These are phyloP conservation scores for Simmondsia chinensis DNA, from an alignment of 148 eudicot genomes.

Conservation along the genomic window DNA sequence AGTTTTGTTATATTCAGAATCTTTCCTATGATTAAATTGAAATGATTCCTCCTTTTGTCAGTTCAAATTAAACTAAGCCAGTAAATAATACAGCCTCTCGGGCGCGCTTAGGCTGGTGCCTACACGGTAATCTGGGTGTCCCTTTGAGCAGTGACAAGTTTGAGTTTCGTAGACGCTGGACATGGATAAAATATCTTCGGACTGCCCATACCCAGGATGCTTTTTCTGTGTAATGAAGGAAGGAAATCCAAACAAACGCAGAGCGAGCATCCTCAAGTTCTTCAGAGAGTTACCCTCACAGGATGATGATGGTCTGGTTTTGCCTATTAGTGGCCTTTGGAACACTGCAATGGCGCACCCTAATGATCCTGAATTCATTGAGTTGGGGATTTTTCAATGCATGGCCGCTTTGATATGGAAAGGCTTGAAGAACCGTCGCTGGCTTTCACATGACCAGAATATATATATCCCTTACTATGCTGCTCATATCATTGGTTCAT, in stretches of 20 bases:
- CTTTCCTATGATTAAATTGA: too few relatives aligned
- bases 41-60: too few relatives aligned
- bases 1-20: too few relatives aligned
- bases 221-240: slow-evolving; percentile 98
- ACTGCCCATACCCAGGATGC: slow-evolving; percentile 93
- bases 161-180: slow-evolving; percentile 1
- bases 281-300: slow-evolving; percentile 96
- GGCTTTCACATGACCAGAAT: slow-evolving; percentile 96
- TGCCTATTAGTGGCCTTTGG: slow-evolving; percentile 98
- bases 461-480: slow-evolving; percentile 95
- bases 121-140: too few relatives aligned
- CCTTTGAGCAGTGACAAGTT: too few relatives aligned
- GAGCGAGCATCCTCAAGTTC: slow-evolving; percentile 75
- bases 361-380: slow-evolving; percentile 95
- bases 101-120: too few relatives aligned
- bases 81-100: too few relatives aligned
- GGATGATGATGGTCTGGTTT: slow-evolving; percentile 96
- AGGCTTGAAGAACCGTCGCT: slow-evolving; percentile 84
- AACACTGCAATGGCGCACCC: slow-evolving; percentile 99
- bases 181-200: slow-evolving; percentile 71
- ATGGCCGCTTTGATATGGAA: slow-evolving; percentile 95
- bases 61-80: too few relatives aligned
- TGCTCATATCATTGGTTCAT: slow-evolving; percentile 95
- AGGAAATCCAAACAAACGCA: slow-evolving; percentile 79
- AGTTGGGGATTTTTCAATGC: slow-evolving; percentile 91